These are phyloP conservation scores for Phytophthora pistaciae DNA, from an alignment of 352 stramenopile species.

Conservation along the genomic window DNA sequence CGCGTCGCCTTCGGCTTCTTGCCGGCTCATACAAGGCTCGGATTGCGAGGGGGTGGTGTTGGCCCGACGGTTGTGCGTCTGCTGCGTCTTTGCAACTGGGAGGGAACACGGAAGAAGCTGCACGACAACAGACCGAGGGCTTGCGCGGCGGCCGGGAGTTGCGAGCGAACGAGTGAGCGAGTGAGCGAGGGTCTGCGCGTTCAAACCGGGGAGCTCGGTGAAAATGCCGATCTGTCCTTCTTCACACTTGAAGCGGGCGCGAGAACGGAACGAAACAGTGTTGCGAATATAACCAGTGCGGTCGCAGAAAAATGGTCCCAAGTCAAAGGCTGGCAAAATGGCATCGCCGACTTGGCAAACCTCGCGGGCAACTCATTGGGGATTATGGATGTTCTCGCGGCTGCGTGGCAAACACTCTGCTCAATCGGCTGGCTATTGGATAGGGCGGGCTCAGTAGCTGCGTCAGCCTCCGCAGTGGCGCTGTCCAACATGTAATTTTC, in stretches of 20 bases:
- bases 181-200: too few relatives aligned
- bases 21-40: slow-evolving; percentile 10
- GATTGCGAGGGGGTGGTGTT: slow-evolving; percentile 9
- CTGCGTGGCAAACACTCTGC: neutral
- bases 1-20: neutral
- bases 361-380: neutral
- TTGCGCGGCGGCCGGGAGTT: neutral
- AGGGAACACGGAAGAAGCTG: neutral
- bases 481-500: too few relatives aligned
- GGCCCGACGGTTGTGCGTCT: slow-evolving; percentile 1
- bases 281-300: neutral
- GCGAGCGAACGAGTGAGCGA: neutral
- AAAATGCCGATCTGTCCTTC: neutral
- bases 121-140: neutral
- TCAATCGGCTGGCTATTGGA: too few relatives aligned
- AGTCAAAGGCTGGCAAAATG: too few relatives aligned
- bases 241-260: slow-evolving; percentile 8
- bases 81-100: slow-evolving; percentile 12
- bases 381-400: neutral
- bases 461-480: too few relatives aligned
- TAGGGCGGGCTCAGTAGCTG: too few relatives aligned
- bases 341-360: too few relatives aligned
- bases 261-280: slow-evolving; percentile 9
- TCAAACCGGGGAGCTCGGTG: neutral
- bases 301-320: too few relatives aligned